Percentiles rank a stretch among this genome's conserved stretches.
These are phyloP conservation scores for Wallacemonas sp. DNA, from an alignment of 208 protist genomes.

Conservation along the genomic window DNA sequence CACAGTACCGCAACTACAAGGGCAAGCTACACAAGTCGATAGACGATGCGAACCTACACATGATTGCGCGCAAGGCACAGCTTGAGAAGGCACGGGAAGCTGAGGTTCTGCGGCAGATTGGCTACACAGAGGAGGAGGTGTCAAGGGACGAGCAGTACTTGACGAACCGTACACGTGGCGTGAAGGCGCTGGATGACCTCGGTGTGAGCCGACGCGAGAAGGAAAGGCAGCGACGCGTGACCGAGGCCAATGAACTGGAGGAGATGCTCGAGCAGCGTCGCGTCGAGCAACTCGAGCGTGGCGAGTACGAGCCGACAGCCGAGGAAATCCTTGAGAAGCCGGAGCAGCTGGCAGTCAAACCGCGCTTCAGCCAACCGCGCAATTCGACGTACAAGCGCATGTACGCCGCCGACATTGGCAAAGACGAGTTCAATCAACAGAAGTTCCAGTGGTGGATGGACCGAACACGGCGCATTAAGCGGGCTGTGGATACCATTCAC, in stretches of 20 bases:
- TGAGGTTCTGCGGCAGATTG: slow-evolving; percentile 72
- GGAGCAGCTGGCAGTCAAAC: slow-evolving; percentile 40
- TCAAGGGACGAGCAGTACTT: slow-evolving; percentile 75
- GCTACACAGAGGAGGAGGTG: slow-evolving; percentile 78
- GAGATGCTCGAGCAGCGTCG: slow-evolving; percentile 74
- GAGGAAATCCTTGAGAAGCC: slow-evolving; percentile 56
- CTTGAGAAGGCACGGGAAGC: slow-evolving; percentile 77
- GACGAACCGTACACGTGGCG: slow-evolving; percentile 64
- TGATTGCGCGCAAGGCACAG: slow-evolving; percentile 66
- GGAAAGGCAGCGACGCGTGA: slow-evolving; percentile 41
- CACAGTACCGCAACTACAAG: slow-evolving; percentile 88
- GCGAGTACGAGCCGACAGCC: slow-evolving; percentile 38
- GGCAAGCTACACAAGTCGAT: slow-evolving; percentile 84
- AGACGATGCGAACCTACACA: slow-evolving; percentile 78
- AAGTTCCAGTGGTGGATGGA: slow-evolving; percentile 88
- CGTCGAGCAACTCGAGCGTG: slow-evolving; percentile 71
- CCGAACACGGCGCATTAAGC: slow-evolving; percentile 68
- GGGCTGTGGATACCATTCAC: slow-evolving; percentile 78
- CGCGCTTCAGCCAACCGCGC: slow-evolving; percentile 36
- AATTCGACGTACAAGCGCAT: slow-evolving; percentile 51
- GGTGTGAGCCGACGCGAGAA: slow-evolving; percentile 65
- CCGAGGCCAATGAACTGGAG: slow-evolving; percentile 57
- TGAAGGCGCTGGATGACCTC: slow-evolving; percentile 77
- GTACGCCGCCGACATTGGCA: slow-evolving; percentile 72
- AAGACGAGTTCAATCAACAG: slow-evolving; percentile 52